phyloP scores from a whole-genome alignment of 192 early-diverging fungal genomes.

The Backusella liffmaniae region DNA sequence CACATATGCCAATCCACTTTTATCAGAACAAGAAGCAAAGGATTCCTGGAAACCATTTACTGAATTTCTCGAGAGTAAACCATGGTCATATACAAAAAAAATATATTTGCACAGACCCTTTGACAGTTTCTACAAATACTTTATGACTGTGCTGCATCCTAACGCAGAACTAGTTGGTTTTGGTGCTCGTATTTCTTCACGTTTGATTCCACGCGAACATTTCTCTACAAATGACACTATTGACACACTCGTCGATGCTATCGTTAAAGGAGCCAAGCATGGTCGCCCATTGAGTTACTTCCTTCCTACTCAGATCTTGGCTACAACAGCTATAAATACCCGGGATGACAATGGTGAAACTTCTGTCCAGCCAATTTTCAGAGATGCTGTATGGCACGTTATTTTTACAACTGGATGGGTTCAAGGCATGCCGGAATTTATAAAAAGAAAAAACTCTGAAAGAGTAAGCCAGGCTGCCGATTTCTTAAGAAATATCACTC shows the following conservation, averaged over 20 bases:
- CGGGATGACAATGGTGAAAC: background rate
- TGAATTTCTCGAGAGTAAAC: background rate
- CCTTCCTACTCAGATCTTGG: conserved; percentile 26
- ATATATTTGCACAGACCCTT: background rate
- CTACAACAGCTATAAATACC: background rate
- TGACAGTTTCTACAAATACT: background rate
- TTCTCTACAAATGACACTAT: conserved; percentile 25
- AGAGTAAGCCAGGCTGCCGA: conserved; percentile 20
- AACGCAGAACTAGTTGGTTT: conserved; percentile 18
- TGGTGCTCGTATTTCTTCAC: conserved; percentile 31
- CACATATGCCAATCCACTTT: background rate
- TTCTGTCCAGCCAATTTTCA: conserved; percentile 5
- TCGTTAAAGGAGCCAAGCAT: conserved; percentile 14
- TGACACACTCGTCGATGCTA: background rate
- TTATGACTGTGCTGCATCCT: background rate
- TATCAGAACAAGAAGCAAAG: conserved; percentile 4
- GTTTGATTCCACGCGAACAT: conserved; percentile 30
- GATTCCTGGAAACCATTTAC: background rate
- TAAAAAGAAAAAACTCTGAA: background rate
- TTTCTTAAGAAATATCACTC: conserved; percentile 21
- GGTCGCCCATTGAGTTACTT: background rate
- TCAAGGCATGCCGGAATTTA: background rate
- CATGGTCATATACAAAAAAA: background rate
- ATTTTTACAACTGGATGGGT: conserved; percentile 6
- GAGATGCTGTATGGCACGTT: conserved; percentile 9